Conservation (phyloP, 2,329 filamentous ascomycete species). For the Aspergillus tanneri region DNA sequence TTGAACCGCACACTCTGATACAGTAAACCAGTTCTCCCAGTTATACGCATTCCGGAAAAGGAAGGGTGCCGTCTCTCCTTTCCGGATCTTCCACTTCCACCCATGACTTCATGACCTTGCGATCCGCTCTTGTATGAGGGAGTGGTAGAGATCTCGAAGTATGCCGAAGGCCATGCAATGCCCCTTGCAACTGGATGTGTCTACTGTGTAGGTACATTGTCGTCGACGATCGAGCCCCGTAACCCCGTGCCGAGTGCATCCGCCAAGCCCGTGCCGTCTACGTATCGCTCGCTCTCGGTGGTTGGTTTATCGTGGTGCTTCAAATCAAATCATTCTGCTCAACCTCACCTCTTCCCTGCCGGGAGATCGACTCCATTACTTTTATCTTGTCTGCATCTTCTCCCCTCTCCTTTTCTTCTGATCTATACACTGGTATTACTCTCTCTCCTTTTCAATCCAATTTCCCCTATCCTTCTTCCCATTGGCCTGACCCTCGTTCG, state of each 20-base stretch:
- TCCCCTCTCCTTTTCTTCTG: not conserved
- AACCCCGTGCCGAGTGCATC: conserved; percentile 4
- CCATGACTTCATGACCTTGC: too few relatives aligned
- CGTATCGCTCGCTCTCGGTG: not conserved
- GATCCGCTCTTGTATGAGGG: too few relatives aligned
- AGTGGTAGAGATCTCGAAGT: too few relatives aligned
- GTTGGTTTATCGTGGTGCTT: not conserved
- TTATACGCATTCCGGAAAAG: too few relatives aligned
- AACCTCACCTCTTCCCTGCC: not conserved
- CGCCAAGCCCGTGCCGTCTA: conserved; percentile 16
- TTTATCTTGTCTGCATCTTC: not conserved
- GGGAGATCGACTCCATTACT: not conserved
- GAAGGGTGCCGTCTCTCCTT: too few relatives aligned
- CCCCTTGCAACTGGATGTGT: too few relatives aligned
- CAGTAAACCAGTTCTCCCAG: too few relatives aligned
- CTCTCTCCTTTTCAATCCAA: conserved; percentile 3
- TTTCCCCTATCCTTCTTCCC: not conserved
- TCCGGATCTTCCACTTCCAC: too few relatives aligned
- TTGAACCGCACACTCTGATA: too few relatives aligned
- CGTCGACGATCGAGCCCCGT: not conserved
- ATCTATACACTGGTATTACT: not conserved
- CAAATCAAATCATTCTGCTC: not conserved
- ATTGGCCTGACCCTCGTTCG: conserved; percentile 18
- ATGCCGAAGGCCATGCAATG: too few relatives aligned
- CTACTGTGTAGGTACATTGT: not conserved